Evolutionary conservation across 257 asterid species (phyloP).

Genomic region (Solanum boliviense): DNA sequence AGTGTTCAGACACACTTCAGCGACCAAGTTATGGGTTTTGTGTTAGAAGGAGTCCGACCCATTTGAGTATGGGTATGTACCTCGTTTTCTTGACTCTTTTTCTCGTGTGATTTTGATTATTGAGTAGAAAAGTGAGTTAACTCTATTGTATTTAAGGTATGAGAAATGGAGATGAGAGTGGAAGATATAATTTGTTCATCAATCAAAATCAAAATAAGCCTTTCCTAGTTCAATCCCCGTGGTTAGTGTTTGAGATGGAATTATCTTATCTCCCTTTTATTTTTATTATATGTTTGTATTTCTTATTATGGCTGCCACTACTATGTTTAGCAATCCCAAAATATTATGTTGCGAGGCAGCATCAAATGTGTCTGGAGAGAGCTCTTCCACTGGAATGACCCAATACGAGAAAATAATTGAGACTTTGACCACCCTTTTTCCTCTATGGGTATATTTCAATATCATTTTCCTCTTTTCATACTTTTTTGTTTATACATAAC

Average conservation of each 20-base stretch:
- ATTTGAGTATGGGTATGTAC: slow-evolving; percentile 25
- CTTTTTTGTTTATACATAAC: not conserved
- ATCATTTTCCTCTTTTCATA: not conserved
- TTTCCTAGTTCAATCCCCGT: not conserved
- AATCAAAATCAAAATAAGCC: not conserved
- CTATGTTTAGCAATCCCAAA: slow-evolving; percentile 25
- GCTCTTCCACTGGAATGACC: slow-evolving; percentile 44
- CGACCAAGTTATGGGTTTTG: slow-evolving; percentile 11
- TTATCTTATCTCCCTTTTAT: not conserved
- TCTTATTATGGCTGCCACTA: not conserved
- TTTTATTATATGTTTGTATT: not conserved
- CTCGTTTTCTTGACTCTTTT: not conserved
- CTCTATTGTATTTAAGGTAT: slow-evolving; percentile 11
- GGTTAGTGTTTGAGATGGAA: slow-evolving; percentile 14
- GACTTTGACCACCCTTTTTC: slow-evolving; percentile 85
- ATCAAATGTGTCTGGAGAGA: slow-evolving; percentile 59
- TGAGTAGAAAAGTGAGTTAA: not conserved
- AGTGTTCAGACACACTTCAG: slow-evolving; percentile 2
- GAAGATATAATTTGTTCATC: slow-evolving; percentile 5
- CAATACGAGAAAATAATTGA: slow-evolving; percentile 80
- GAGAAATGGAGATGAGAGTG: slow-evolving; percentile 7
- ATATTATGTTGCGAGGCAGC: slow-evolving; percentile 49
- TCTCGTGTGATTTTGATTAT: not conserved
- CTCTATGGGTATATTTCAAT: slow-evolving; percentile 67
- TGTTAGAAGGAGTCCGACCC: not conserved